Evolutionary conservation across 495 filamentous ascomycete genomes (phyloP).

Genomic region (Pyrenula aspistea): DNA sequence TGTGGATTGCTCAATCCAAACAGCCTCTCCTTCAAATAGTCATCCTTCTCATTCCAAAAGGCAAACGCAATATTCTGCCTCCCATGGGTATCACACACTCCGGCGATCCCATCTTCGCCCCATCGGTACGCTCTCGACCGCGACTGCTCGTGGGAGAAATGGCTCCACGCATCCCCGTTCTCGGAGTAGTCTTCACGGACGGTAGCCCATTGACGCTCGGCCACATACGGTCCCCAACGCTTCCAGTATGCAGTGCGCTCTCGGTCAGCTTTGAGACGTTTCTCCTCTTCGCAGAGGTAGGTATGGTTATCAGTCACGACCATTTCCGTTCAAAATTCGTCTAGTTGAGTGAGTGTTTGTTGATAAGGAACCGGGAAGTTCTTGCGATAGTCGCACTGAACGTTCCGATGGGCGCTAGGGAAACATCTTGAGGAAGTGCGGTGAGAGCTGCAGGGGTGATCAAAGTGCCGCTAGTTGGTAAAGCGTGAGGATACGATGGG

Average conservation of each 20-base stretch:
- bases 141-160: conserved; percentile 88
- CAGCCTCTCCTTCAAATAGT: conserved; percentile 84
- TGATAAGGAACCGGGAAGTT: too few species aligned
- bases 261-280: conserved; percentile 73
- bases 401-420: not conserved
- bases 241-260: conserved; percentile 83
- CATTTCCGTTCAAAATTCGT: too few species aligned
- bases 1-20: conserved; percentile 93
- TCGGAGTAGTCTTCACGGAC: conserved; percentile 89
- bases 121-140: conserved; percentile 80
- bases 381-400: too few species aligned
- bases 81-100: conserved; percentile 85
- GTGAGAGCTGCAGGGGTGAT: not conserved
- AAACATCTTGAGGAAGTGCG: not conserved
- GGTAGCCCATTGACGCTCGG: conserved; percentile 80
- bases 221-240: conserved; percentile 63
- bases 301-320: conserved; percentile 77
- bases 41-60: conserved; percentile 96
- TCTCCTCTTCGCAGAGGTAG: conserved; percentile 78
- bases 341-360: too few species aligned
- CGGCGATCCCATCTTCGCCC: conserved; percentile 96
- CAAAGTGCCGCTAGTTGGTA: too few species aligned
- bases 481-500: not conserved
- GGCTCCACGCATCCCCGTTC: conserved; percentile 92
- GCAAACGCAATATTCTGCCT: conserved; percentile 85